Evolutionary conservation across 441 rosid species (phyloP).

Genomic region (Adansonia grandidieri): DNA sequence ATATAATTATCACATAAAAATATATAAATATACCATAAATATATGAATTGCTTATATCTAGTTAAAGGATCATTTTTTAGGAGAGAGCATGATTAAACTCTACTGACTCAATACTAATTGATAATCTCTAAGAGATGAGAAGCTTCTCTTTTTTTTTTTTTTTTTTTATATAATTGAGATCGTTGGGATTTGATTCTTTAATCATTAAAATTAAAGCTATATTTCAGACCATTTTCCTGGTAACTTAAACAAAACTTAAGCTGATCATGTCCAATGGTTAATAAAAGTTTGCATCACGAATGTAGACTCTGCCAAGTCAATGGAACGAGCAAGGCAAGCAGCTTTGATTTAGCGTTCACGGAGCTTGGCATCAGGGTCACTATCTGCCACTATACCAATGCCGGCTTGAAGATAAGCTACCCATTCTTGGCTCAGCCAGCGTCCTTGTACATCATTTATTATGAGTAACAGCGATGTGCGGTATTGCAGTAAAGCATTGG

Average conservation of each 20-base stretch:
- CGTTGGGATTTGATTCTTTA: no score
- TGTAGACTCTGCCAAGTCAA: neutral
- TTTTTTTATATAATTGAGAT: no score
- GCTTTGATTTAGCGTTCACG: conserved; percentile 54
- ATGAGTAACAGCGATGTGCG: no score
- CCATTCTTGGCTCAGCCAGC: conserved; percentile 61
- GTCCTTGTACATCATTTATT: conserved; percentile 39
- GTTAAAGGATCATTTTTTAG: no score
- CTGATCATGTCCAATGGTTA: neutral
- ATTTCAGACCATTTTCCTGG: neutral
- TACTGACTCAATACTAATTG: no score
- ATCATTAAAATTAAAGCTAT: neutral
- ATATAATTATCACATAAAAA: no score
- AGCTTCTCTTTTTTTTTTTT: no score
- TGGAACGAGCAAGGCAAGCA: neutral
- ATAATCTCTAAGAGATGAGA: no score
- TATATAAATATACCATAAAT: no score
- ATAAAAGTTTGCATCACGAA: neutral
- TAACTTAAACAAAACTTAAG: neutral
- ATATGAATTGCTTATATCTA: no score
- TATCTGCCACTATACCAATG: conserved; percentile 72
- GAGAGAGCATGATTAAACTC: no score
- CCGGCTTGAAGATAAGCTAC: conserved; percentile 81
- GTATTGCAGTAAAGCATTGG: no score
- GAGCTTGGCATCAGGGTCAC: conserved; percentile 70